Percentiles rank a stretch among this genome's conserved stretches.
Evolutionary conservation across 2,329 filamentous ascomycete species (phyloP).

Genomic region (Penicillium glabrum): DNA sequence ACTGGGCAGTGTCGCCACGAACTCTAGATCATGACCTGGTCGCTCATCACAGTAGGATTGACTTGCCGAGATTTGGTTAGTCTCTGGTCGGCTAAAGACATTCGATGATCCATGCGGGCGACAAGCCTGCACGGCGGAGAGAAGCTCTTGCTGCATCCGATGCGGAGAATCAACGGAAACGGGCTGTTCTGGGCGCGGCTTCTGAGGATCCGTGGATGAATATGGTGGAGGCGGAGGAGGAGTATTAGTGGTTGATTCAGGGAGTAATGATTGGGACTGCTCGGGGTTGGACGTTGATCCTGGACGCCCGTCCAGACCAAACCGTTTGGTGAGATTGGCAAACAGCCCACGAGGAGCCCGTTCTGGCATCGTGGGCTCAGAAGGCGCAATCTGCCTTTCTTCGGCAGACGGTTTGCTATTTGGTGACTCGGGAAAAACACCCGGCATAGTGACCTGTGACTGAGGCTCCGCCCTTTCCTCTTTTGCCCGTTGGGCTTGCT

Average conservation of each 20-base stretch:
- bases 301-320: conserved; percentile 61
- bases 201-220: conserved; percentile 34
- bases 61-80: conserved; percentile 75
- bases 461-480: conserved; percentile 27
- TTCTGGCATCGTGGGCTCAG: conserved; percentile 30
- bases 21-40: conserved; percentile 70
- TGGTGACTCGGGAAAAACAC: conserved; percentile 68
- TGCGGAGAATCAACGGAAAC: conserved; percentile 38
- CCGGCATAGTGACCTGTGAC: conserved; percentile 63
- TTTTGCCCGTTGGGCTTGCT: conserved; percentile 33
- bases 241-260: conserved; percentile 7
- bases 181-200: conserved; percentile 31
- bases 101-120: conserved; percentile 71
- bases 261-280: conserved; percentile 21
- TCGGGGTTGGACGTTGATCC: conserved; percentile 23
- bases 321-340: conserved; percentile 64
- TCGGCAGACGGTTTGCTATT: conserved; percentile 41
- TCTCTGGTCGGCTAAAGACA: conserved; percentile 71
- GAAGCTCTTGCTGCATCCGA: conserved; percentile 53
- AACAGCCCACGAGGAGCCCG: conserved; percentile 61
- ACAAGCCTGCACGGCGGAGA: conserved; percentile 76
- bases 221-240: conserved; percentile 42
- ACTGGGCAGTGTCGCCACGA: conserved; percentile 67
- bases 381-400: conserved; percentile 22
- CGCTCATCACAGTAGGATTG: conserved; percentile 82